Percentiles rank a stretch among this genome's conserved stretches.
Conservation (phyloP, 2,329 filamentous ascomycete genomes). For the Claviceps capensis region DNA sequence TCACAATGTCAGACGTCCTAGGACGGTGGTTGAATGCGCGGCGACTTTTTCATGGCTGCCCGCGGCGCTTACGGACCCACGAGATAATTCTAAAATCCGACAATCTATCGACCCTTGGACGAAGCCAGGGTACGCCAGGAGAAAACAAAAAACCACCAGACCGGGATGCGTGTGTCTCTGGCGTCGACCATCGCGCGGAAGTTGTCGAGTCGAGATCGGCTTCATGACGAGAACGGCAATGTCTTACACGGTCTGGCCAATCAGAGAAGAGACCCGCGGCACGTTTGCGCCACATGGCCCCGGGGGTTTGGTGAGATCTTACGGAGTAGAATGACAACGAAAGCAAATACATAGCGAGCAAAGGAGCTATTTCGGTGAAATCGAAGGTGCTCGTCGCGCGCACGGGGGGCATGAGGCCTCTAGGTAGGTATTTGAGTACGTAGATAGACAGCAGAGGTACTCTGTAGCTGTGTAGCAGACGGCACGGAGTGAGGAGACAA, state of each 20-base stretch:
- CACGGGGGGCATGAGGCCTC: background rate
- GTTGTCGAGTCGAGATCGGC: conserved; percentile 1
- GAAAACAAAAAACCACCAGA: background rate
- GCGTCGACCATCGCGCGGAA: background rate
- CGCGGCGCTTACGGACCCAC: background rate
- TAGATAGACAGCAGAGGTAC: too few relatives aligned
- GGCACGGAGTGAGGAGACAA: too few relatives aligned
- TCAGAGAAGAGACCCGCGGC: background rate
- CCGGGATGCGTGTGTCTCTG: background rate
- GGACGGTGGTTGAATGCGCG: background rate
- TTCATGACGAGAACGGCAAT: background rate
- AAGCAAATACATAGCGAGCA: background rate
- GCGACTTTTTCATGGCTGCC: background rate
- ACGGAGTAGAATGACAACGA: background rate
- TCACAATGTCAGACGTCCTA: background rate
- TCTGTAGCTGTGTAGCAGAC: too few relatives aligned
- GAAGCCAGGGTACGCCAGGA: background rate
- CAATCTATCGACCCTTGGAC: background rate
- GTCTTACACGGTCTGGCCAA: background rate
- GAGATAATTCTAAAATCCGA: background rate
- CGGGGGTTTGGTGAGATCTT: background rate
- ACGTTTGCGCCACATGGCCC: conserved; percentile 1
- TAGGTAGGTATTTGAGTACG: too few relatives aligned
- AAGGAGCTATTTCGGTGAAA: background rate
- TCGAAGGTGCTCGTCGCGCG: background rate